Conservation (phyloP, 192 early-diverging fungal genomes). For the Backusella luteola region DNA sequence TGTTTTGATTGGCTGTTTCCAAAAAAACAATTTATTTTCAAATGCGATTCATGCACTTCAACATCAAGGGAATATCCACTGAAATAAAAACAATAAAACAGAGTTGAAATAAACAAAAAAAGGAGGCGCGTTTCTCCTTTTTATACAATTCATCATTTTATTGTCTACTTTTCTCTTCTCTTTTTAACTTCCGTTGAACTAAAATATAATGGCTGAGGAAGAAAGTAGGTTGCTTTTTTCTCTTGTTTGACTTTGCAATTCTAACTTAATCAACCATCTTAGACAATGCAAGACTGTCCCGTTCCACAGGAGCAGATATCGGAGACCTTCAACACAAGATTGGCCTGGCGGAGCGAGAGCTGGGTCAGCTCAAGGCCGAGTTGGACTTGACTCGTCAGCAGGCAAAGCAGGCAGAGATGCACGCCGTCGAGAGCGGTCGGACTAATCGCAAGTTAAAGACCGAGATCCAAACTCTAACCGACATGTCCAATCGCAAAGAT, state of each 20-base stretch:
- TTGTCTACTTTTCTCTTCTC: not conserved
- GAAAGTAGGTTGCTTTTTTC: not conserved
- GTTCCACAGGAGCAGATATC: constrained; percentile 33
- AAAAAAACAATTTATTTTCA: not conserved
- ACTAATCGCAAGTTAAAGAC: constrained; percentile 37
- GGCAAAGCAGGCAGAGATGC: constrained; percentile 32
- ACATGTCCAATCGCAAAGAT: constrained; percentile 41
- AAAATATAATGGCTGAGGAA: not conserved
- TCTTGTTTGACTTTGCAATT: not conserved
- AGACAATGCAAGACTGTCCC: not conserved
- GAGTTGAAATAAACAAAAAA: not conserved
- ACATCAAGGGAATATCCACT: not conserved
- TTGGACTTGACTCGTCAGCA: constrained; percentile 32
- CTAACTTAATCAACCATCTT: not conserved
- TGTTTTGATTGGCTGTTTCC: not conserved
- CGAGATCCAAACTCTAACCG: constrained; percentile 40
- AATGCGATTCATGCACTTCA: not conserved
- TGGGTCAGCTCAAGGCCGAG: constrained; percentile 18
- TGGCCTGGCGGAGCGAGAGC: constrained; percentile 29
- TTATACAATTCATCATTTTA: not conserved
- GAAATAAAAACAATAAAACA: not conserved
- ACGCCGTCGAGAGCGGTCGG: constrained; percentile 32
- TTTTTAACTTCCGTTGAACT: not conserved
- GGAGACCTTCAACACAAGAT: constrained; percentile 40
- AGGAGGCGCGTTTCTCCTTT: not conserved